Percentiles rank a stretch among this genome's conserved stretches.
Evolutionary conservation across 2,329 filamentous ascomycete genomes (phyloP).

Genomic region (Orbilia ellipsospora): DNA sequence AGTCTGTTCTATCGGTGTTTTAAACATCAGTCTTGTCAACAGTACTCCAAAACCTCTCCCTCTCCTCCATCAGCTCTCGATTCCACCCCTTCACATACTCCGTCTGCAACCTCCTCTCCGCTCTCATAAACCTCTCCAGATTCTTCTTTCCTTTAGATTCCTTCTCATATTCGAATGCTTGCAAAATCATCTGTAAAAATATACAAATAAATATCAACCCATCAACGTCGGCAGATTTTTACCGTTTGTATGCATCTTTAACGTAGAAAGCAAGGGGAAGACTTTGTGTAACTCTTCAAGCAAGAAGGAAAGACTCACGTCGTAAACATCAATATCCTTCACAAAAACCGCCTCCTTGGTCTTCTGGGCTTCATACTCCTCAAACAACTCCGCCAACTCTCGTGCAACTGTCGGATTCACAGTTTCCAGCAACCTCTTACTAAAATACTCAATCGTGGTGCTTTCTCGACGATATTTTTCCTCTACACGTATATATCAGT

Average conservation of each 20-base stretch:
- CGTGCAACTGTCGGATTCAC: constrained; percentile 23
- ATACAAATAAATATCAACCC: not conserved
- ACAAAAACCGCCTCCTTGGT: constrained; percentile 48
- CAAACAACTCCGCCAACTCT: constrained; percentile 40
- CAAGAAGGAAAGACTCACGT: constrained; percentile 12
- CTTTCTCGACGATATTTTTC: constrained; percentile 50
- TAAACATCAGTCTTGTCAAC: not conserved
- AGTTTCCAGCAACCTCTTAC: constrained; percentile 25
- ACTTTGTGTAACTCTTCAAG: not conserved
- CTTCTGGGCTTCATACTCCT: constrained; percentile 36
- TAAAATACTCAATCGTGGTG: constrained; percentile 47
- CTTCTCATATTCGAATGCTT: constrained; percentile 50
- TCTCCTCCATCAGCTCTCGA: constrained; percentile 39
- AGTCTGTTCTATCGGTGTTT: no score
- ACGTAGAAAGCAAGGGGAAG: no score
- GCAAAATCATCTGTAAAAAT: constrained; percentile 42
- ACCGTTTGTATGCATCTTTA: no score
- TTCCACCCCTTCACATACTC: constrained; percentile 46
- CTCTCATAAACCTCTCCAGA: constrained; percentile 32
- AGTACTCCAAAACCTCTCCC: constrained; percentile 26
- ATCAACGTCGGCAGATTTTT: not conserved
- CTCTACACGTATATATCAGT: constrained; percentile 7
- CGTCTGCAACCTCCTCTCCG: constrained; percentile 30
- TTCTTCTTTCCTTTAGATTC: constrained; percentile 34
- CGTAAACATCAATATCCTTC: constrained; percentile 51